phyloP scores from a whole-genome alignment of 257 asterid genomes.

The Linderniella brevidens region DNA sequence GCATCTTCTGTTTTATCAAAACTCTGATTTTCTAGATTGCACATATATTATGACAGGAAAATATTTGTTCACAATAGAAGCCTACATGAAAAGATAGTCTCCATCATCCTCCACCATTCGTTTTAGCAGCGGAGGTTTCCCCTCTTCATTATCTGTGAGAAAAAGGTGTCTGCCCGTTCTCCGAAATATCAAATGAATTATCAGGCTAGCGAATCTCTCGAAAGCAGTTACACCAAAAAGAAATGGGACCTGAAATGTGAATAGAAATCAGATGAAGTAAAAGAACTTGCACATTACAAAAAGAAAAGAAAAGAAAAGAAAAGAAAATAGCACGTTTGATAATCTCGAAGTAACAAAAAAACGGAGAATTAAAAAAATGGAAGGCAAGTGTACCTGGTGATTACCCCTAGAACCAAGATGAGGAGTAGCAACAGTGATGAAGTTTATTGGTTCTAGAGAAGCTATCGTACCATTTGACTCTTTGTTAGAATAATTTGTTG shows the following conservation, averaged over 20 bases:
- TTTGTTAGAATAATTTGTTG: conserved; percentile 20
- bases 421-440: conserved; percentile 88
- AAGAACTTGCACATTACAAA: background rate
- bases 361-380: conserved; percentile 8
- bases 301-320: background rate
- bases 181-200: conserved; percentile 82
- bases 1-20: conserved; percentile 8
- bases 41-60: no score
- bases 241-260: conserved; percentile 64
- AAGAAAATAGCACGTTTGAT: background rate
- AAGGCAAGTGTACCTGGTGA: conserved; percentile 53
- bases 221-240: conserved; percentile 86
- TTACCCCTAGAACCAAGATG: conserved; percentile 99
- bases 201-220: conserved; percentile 58
- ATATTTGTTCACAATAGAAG: conserved; percentile 1
- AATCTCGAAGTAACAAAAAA: background rate
- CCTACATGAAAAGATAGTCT: conserved; percentile 57
- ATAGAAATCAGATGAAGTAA: background rate
- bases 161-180: conserved; percentile 96
- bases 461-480: conserved; percentile 63
- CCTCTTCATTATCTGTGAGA: conserved; percentile 65
- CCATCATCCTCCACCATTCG: conserved; percentile 73
- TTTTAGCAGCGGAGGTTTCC: conserved; percentile 74
- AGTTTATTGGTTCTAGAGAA: conserved; percentile 70
- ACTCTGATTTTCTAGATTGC: no score